Percentiles rank a stretch among this genome's conserved stretches.
These are phyloP conservation scores for Hamigera avellanea DNA, from an alignment of 495 filamentous ascomycete species.

Conservation along the genomic window DNA sequence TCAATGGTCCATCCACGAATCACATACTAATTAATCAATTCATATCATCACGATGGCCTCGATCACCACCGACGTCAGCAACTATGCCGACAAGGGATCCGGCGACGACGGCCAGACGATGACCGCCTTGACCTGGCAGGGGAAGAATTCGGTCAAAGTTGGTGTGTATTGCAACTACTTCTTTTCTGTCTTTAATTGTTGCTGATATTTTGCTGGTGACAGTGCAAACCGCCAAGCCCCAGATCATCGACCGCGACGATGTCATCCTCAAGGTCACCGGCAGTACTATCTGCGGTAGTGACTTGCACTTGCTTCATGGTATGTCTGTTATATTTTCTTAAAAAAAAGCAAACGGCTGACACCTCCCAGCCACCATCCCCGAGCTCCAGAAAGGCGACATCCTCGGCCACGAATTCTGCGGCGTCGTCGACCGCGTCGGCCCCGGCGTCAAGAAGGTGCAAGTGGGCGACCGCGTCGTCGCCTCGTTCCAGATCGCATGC, in stretches of 20 bases:
- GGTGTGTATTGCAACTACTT: conserved; percentile 15
- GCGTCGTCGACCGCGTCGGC: conserved; percentile 64
- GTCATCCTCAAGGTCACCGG: conserved; percentile 81
- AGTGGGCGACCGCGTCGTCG: conserved; percentile 68
- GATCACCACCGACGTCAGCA: conserved; percentile 19
- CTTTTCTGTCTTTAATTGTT: conserved; percentile 1
- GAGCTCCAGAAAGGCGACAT: conserved; percentile 77
- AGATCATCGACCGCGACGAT: conserved; percentile 59
- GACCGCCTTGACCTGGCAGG: conserved; percentile 21
- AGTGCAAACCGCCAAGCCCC: conserved; percentile 56
- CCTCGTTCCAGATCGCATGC: conserved; percentile 72
- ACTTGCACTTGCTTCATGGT: conserved; percentile 73
- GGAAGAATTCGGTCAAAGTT: conserved; percentile 25
- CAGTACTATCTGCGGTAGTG: conserved; percentile 76
- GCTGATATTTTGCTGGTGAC: background rate
- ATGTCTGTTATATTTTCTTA: background rate
- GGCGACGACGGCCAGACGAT: conserved; percentile 6
- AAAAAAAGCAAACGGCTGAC: background rate
- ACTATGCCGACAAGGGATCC: conserved; percentile 9
- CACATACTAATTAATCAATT: too few relatives aligned
- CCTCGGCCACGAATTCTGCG: conserved; percentile 83
- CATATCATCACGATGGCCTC: too few relatives aligned
- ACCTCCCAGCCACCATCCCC: conserved; percentile 42
- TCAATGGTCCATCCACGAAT: too few relatives aligned
- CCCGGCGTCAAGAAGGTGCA: conserved; percentile 44